Evolutionary conservation across 2,329 filamentous ascomycete genomes (phyloP), one percentile per base, ranked within the genome.

Genomic region (Venturia pyrina): DNA sequence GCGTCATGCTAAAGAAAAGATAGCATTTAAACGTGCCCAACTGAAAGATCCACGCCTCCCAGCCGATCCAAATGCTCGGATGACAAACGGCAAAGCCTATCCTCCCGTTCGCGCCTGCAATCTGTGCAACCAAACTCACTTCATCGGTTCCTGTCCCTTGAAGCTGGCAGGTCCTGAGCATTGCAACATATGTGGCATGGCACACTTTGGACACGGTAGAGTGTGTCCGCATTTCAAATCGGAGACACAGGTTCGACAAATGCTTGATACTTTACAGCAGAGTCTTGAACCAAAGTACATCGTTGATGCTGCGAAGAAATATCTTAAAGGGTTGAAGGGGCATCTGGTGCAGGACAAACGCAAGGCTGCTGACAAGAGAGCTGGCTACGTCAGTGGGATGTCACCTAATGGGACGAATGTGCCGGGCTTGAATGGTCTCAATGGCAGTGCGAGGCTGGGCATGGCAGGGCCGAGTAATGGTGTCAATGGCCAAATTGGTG

Each of bases 131-230:
- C 75, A 78, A 28, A 67, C 70, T n/a, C 87, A 89, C 72, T 73
- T 78, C 1, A 72, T 76, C 15, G 87, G 86, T n/a, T 78, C 80
- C 53, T 90, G 87, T 71, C 83, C 82, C 11, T 75, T 89, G 41
- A 87, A 86, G 72, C 69, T 79, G 5, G 81, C 83, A 10, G 84
- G 85, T 1, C 78, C 82, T 2, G 86, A 89, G 70, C 75, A 82
- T 69, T 90, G 88, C 73, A 82, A 82, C 7, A 79, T 89, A 7
- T 89, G 88, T 68, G 86, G 86, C 19, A 79, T 85, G 28, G 83
- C 84, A 1, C 86, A 89, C 71, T 84, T 79, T 57, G 67, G 67
- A 19, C 17, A 61, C 68, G 86, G 85, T 2, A 79, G 83, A 41
- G 81, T 80, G 10, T 90, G 88, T 71, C 84, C 86, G 17, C 84